Percentiles rank a stretch among this genome's conserved stretches.
Evolutionary conservation across 257 asterid genomes (phyloP).

Genomic region (Fraxinus pennsylvanica): DNA sequence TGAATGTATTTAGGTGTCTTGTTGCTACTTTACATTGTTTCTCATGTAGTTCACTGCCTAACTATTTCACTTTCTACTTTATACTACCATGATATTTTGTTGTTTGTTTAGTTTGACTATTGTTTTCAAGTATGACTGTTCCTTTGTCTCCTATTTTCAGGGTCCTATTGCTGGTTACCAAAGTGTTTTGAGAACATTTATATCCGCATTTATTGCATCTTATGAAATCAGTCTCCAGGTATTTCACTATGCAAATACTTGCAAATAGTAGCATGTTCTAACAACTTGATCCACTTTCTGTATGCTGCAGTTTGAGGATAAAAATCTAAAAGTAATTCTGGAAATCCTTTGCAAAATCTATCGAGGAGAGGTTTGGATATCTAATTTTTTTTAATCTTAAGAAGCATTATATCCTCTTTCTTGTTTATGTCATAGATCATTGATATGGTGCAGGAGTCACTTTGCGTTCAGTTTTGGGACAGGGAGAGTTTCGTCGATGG

Average conservation of each 20-base stretch:
- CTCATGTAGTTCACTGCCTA: background rate
- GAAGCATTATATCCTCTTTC: slow-evolving; percentile 11
- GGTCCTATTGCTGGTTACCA: slow-evolving; percentile 77
- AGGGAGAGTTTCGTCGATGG: slow-evolving; percentile 84
- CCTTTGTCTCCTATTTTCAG: slow-evolving; percentile 39
- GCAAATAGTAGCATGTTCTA: slow-evolving; percentile 22
- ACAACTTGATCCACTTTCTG: slow-evolving; percentile 27
- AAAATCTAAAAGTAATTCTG: slow-evolving; percentile 66
- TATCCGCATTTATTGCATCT: slow-evolving; percentile 87
- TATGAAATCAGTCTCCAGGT: slow-evolving; percentile 94
- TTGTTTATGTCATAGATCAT: slow-evolving; percentile 28
- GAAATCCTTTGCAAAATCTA: slow-evolving; percentile 82
- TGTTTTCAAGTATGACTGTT: slow-evolving; percentile 12
- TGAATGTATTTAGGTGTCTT: slow-evolving; percentile 15
- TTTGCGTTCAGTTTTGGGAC: slow-evolving; percentile 95
- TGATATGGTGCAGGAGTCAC: slow-evolving; percentile 71
- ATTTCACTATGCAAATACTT: slow-evolving; percentile 21
- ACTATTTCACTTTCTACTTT: background rate
- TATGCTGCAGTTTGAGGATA: slow-evolving; percentile 68
- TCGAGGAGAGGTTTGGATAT: slow-evolving; percentile 81
- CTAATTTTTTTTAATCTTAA: slow-evolving; percentile 17
- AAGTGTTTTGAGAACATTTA: slow-evolving; percentile 79
- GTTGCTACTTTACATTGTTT: slow-evolving; percentile 7
- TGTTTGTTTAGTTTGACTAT: slow-evolving; percentile 14
- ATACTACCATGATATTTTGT: slow-evolving; percentile 3